These are phyloP conservation scores for Sporopachydermia cereana DNA, from an alignment of 1,139 yeast genomes.

Conservation along the genomic window DNA sequence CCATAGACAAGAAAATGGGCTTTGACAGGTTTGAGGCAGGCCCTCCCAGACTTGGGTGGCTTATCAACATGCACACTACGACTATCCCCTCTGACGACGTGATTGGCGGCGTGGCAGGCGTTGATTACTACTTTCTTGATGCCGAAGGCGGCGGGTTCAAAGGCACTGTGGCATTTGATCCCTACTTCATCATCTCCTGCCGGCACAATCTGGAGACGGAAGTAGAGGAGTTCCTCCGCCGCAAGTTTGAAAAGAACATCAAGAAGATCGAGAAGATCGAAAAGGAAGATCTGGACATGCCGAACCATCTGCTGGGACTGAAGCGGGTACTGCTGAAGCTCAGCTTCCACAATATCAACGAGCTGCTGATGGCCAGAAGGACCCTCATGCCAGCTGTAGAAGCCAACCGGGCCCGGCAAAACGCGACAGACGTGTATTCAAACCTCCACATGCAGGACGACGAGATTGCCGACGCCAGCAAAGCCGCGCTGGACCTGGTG, in stretches of 20 bases:
- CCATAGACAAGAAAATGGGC: constrained; percentile 70
- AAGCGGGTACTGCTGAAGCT: constrained; percentile 53
- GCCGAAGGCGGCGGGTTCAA: constrained; percentile 96
- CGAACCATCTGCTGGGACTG: constrained; percentile 81
- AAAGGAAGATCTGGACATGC: constrained; percentile 70
- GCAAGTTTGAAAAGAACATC: constrained; percentile 49
- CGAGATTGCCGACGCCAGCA: constrained; percentile 13
- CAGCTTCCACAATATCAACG: constrained; percentile 63
- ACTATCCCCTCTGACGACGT: constrained; percentile 45
- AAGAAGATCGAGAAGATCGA: constrained; percentile 42
- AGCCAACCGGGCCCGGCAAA: constrained; percentile 52
- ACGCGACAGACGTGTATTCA: constrained; percentile 60
- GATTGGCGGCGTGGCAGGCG: constrained; percentile 66
- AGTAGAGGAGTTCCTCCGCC: constrained; percentile 75
- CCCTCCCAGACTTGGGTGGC: constrained; percentile 73
- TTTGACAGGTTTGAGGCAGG: constrained; percentile 69
- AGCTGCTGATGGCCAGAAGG: constrained; percentile 65
- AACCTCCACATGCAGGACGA: constrained; percentile 23
- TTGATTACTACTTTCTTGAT: constrained; percentile 90
- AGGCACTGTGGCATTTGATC: constrained; percentile 72
- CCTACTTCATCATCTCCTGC: constrained; percentile 74
- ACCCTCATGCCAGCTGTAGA: constrained; percentile 55
- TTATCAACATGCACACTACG: constrained; percentile 61
- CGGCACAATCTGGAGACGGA: constrained; percentile 54
- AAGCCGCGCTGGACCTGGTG: constrained; percentile 38